Base-by-base conservation (phyloP, 2,329 filamentous ascomycete species). In the Nemania serpens region DNA sequence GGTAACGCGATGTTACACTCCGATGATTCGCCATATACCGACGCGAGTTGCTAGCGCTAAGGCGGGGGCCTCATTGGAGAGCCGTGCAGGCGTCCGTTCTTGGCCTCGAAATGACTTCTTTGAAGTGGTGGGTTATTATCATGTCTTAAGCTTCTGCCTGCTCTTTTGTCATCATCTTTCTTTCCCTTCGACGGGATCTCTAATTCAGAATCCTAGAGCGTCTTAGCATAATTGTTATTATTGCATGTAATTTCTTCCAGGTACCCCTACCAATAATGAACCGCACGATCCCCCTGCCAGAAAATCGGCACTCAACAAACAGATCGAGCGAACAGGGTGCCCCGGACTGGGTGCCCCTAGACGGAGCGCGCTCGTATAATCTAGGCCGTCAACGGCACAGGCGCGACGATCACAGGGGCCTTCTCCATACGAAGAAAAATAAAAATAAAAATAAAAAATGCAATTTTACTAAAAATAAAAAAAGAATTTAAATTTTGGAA, bases 1-100 rank as follows among this genome's bases (percentile, higher is more conserved):
- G 54, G 63, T 63, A 65, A 65, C 63, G 63, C 45, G 12, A 65
- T 63, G 61, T 63, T 59, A 65, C 58, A 59, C 55, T 45, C 58
- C 49, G 59, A 53, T 45, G 29, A 36, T 33, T 58, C 57, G 60
- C 54, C 57, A 60, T 65, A 34, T 48, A 9, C 25, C 43, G 25
- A 17, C 55, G 20, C 33, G 39, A 52, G 55, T 55, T 56, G 48
- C 55, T 48, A 59, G 62, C 56, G 59, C 54, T 58, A 59, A 62
- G 22, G 42, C 34, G 17, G 22, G n/a, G n/a, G 18, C 45, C 41
- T 59, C n/a, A 59, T 58, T 65, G 58, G 61, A 52, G 51, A 49
- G 29, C 43, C 13, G 20, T 17, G 15, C 39, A 22, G 11, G 41
- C 55, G 17, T 49, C 34, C 36, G 15, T 42, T 59, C 59, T 64